Evolutionary conservation across 2,329 filamentous ascomycete genomes (phyloP).

Genomic region (Parastagonospora avenae): DNA sequence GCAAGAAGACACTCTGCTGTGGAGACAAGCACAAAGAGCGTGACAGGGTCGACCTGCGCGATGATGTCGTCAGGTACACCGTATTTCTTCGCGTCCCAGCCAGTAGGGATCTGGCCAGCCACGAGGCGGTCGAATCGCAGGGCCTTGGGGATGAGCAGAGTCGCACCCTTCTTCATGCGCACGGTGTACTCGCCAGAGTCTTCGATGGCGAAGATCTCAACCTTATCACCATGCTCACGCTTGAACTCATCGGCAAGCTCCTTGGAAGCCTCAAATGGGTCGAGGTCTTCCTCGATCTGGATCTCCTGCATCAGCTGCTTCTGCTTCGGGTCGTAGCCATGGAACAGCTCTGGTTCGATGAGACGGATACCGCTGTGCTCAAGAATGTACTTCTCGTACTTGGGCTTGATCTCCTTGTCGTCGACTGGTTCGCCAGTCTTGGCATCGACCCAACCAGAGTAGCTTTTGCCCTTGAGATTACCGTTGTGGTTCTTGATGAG

Average conservation of each 20-base stretch:
- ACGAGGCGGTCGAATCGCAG: constrained; percentile 96
- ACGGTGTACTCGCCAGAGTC: constrained; percentile 95
- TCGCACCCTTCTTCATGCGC: constrained; percentile 92
- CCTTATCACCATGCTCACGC: constrained; percentile 95
- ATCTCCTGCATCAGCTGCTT: constrained; percentile 98
- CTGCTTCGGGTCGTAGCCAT: constrained; percentile 96
- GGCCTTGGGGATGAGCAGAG: constrained; percentile 94
- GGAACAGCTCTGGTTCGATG: constrained; percentile 96
- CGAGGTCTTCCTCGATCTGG: constrained; percentile 94
- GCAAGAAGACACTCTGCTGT: constrained; percentile 90
- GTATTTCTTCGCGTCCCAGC: constrained; percentile 96
- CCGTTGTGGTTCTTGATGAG: constrained; percentile 99
- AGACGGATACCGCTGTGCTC: constrained; percentile 97
- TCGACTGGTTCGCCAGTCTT: constrained; percentile 96
- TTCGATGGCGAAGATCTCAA: constrained; percentile 93
- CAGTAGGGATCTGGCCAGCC: constrained; percentile 93
- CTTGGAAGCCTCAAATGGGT: constrained; percentile 96
- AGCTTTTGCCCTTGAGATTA: constrained; percentile 91
- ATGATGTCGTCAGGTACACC: constrained; percentile 98
- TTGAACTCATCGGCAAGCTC: constrained; percentile 98
- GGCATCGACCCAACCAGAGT: constrained; percentile 94
- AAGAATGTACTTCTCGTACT: constrained; percentile 96
- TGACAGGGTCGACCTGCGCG: constrained; percentile 94
- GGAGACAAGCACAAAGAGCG: constrained; percentile 91
- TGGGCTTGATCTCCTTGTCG: constrained; percentile 95